A percentile compares a stretch with the other conserved stretches of the same genome.
These are phyloP conservation scores for Articulospora tetracladia DNA, from an alignment of 495 filamentous ascomycete genomes.

Conservation along the genomic window DNA sequence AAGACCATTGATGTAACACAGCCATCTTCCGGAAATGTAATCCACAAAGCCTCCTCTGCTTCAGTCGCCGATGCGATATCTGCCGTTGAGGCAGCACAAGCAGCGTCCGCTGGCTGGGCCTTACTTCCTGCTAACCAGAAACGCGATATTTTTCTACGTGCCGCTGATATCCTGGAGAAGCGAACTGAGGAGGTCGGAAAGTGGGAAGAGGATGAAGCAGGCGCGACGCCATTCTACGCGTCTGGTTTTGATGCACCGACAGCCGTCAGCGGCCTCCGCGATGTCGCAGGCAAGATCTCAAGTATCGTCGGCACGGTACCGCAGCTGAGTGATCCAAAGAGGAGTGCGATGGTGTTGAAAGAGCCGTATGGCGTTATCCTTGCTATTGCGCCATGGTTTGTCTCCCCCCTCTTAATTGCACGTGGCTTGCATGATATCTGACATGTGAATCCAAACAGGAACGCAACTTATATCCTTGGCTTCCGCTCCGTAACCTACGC, in stretches of 20 bases:
- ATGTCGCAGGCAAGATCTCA: slow-evolving; percentile 65
- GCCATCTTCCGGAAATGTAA: slow-evolving; percentile 8
- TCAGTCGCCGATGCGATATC: slow-evolving; percentile 33
- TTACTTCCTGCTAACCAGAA: slow-evolving; percentile 53
- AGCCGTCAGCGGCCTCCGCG: slow-evolving; percentile 57
- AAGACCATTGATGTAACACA: slow-evolving; percentile 5
- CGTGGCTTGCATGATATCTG: background rate
- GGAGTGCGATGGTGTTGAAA: slow-evolving; percentile 51
- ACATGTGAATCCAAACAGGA: slow-evolving; percentile 32
- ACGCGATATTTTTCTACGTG: slow-evolving; percentile 69
- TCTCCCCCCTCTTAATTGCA: background rate
- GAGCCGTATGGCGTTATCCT: slow-evolving; percentile 81
- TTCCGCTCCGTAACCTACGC: slow-evolving; percentile 65
- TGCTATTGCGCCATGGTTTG: slow-evolving; percentile 72
- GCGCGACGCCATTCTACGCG: slow-evolving; percentile 47
- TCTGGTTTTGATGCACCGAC: slow-evolving; percentile 56
- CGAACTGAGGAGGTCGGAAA: slow-evolving; percentile 55
- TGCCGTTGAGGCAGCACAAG: slow-evolving; percentile 60
- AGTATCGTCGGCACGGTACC: slow-evolving; percentile 61
- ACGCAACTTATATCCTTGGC: slow-evolving; percentile 67
- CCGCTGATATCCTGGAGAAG: slow-evolving; percentile 60
- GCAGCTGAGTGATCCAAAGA: slow-evolving; percentile 30
- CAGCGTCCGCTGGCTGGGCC: slow-evolving; percentile 71
- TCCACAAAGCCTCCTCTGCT: background rate
- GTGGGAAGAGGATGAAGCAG: slow-evolving; percentile 58